phyloP scores from a whole-genome alignment of 2,329 filamentous ascomycete genomes.

The Clonostachys solani region DNA sequence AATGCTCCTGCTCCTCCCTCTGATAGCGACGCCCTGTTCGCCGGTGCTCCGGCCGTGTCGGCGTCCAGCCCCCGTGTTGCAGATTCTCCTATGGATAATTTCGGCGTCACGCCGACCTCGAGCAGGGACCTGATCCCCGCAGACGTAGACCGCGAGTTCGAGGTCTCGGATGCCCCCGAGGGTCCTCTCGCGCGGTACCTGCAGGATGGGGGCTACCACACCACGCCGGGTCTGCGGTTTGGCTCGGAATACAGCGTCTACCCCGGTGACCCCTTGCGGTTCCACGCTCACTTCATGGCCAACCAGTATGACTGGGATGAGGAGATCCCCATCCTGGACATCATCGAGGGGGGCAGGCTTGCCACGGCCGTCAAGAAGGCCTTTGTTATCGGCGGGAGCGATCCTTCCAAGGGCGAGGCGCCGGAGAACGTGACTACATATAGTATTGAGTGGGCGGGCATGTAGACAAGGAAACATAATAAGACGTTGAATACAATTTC shows the following conservation, averaged over 20 bases:
- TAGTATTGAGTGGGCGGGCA: conserved; percentile 89
- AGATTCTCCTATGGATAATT: neutral
- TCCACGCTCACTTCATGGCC: conserved; percentile 91
- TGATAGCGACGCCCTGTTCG: neutral
- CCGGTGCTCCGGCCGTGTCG: neutral
- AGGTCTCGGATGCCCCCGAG: conserved; percentile 8
- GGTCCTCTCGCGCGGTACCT: conserved; percentile 73
- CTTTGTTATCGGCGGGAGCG: conserved; percentile 75
- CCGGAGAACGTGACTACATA: conserved; percentile 61
- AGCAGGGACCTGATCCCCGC: conserved; percentile 20
- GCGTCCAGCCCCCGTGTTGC: neutral
- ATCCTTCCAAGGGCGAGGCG: conserved; percentile 23
- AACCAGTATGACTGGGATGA: conserved; percentile 86
- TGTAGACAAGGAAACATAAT: conserved; percentile 53
- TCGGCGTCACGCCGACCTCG: conserved; percentile 27
- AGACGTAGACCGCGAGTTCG: conserved; percentile 5
- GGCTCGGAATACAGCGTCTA: conserved; percentile 94
- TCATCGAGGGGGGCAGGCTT: conserved; percentile 81
- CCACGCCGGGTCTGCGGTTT: conserved; percentile 89
- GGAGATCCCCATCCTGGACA: conserved; percentile 76
- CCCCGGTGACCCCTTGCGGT: conserved; percentile 88
- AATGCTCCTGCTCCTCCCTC: neutral
- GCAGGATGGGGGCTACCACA: conserved; percentile 75
- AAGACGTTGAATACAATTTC: neutral
- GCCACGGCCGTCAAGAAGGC: conserved; percentile 97